Base-by-base conservation (phyloP, 495 filamentous ascomycete species). In the Margaritispora aquatica region DNA sequence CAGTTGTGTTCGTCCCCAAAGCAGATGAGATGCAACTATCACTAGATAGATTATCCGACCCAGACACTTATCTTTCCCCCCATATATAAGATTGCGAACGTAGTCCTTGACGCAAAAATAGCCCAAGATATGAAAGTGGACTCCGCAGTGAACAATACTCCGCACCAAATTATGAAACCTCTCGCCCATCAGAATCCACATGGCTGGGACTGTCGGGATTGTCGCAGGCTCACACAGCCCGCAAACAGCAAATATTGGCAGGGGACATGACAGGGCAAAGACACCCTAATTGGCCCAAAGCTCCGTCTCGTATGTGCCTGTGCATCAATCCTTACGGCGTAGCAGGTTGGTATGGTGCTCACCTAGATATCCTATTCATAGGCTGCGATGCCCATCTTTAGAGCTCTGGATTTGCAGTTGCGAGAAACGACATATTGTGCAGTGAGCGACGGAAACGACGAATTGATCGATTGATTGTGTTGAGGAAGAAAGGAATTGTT, bases 61-160 rank as follows among this genome's bases (percentile, higher is more conserved):
- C n/a, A n/a, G n/a, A n/a, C n/a, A n/a, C n/a, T n/a, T n/a, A n/a
- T n/a, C n/a, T n/a, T n/a, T n/a, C n/a, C n/a, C 29, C 19, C 10
- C 17, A 44, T 44, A 8, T 44, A 15, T 7, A n/a, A 44, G 38
- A 44, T 44, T 44, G 38, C 38, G 38, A 44, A 3, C 3, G 38
- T n/a, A 17, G 38, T 44, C 38, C 53, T 36, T 55, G 53, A 55
- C 23, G 53, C 53, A 55, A 55, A 55, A 46, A 41, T 55, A 46
- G 53, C 2, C 3, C 53, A 17, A 8, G 38, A 44, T n/a, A n/a
- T 44, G 38, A 44, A 44, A 44, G 29, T 34, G 29, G 29, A 34
- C 29, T 7, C 15, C 15, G 29, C 5, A 34, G 29, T 34, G 5
- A 13, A 34, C 15, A 44, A n/a, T 8, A 44, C 31, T 9, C n/a